Percentiles rank a stretch among this genome's conserved stretches.
Conservation (phyloP, 169 alveolate genomes). For the Plasmodium ovale region DNA sequence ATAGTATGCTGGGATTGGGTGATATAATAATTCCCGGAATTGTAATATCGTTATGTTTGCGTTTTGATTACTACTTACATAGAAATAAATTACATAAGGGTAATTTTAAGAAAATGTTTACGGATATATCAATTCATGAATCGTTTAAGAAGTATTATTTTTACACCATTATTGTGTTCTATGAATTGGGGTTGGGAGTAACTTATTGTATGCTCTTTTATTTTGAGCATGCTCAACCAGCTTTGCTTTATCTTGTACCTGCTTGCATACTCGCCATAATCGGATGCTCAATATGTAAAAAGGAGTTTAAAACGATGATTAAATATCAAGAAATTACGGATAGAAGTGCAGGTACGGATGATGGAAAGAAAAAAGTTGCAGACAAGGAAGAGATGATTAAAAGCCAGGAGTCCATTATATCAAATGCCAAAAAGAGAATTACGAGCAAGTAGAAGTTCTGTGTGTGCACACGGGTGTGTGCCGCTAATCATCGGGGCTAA, state of each 20-base stretch:
- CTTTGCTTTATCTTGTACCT: slow-evolving; percentile 93
- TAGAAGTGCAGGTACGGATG: slow-evolving; percentile 9
- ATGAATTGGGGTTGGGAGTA: slow-evolving; percentile 88
- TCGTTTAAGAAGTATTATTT: slow-evolving; percentile 62
- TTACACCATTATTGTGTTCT: slow-evolving; percentile 84
- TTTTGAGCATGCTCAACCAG: slow-evolving; percentile 93
- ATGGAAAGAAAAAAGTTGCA: slow-evolving; percentile 17
- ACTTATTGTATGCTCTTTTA: slow-evolving; percentile 90
- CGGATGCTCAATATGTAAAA: slow-evolving; percentile 73
- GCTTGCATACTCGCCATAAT: slow-evolving; percentile 84
- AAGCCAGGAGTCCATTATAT: slow-evolving; percentile 30
- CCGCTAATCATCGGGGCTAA: too few species aligned
- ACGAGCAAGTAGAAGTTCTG: background rate
- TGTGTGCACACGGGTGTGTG: too few species aligned
- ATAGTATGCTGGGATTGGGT: slow-evolving; percentile 94
- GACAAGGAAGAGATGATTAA: slow-evolving; percentile 34
- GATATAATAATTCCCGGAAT: slow-evolving; percentile 97
- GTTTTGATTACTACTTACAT: slow-evolving; percentile 87
- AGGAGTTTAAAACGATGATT: slow-evolving; percentile 59
- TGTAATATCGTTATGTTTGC: slow-evolving; percentile 91
- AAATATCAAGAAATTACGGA: slow-evolving; percentile 76
- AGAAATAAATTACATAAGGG: slow-evolving; percentile 63
- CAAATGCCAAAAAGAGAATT: slow-evolving; percentile 45
- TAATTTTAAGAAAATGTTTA: slow-evolving; percentile 71
- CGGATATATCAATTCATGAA: slow-evolving; percentile 65